Percentiles rank a stretch among this genome's conserved stretches.
phyloP scores from a whole-genome alignment of 768 basidiomycete genomes.

The Gyrodon lividus region DNA sequence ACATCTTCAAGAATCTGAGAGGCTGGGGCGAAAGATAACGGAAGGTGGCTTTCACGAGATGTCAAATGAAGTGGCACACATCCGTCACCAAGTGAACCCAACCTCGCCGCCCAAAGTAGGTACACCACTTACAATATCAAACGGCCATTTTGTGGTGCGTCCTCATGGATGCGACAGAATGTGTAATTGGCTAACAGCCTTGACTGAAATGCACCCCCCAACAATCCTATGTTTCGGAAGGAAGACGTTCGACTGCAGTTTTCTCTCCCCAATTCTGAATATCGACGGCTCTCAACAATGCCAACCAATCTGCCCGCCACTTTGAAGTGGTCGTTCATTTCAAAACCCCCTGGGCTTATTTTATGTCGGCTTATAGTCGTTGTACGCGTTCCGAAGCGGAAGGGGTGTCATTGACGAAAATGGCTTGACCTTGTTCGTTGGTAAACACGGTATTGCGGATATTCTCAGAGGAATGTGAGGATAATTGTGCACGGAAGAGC shows the following conservation, averaged over 20 bases:
- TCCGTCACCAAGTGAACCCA: neutral
- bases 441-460: conserved; percentile 29
- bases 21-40: neutral
- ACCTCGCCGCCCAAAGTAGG: no score
- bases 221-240: neutral
- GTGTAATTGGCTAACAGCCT: no score
- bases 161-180: no score
- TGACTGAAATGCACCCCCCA: no score
- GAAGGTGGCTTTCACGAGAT: no score
- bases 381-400: conserved; percentile 14
- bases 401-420: conserved; percentile 27
- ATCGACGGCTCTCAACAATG: no score
- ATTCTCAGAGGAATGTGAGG: conserved; percentile 22
- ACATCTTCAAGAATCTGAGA: conserved; percentile 16
- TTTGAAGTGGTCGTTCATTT: conserved; percentile 20
- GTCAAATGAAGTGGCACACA: no score
- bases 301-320: conserved; percentile 30
- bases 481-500: conserved; percentile 14
- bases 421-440: conserved; percentile 24
- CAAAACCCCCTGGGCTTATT: neutral
- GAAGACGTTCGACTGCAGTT: neutral
- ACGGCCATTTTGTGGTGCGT: no score
- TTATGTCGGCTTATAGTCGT: conserved; percentile 14
- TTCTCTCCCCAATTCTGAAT: no score
- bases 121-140: no score